A percentile compares a stretch with the other conserved stretches of the same genome.
Evolutionary conservation across 495 filamentous ascomycete species (phyloP).

Genomic region (Penicillium lagena): DNA sequence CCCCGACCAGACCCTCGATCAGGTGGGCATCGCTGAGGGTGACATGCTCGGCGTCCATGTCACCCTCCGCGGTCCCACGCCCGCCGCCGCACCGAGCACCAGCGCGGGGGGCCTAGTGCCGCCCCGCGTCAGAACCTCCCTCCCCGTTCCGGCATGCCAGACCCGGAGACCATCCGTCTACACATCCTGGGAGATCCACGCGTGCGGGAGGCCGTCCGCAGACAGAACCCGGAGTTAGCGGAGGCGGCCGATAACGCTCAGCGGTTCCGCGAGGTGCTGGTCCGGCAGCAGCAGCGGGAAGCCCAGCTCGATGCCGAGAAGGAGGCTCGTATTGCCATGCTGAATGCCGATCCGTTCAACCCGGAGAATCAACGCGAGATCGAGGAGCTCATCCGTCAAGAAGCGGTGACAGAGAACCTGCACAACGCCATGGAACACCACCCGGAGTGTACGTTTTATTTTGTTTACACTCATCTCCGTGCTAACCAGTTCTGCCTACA

Average conservation of each 20-base stretch:
- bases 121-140: constrained; percentile 33
- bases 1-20: constrained; percentile 69
- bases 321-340: constrained; percentile 66
- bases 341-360: constrained; percentile 92
- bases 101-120: constrained; percentile 15
- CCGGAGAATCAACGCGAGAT: constrained; percentile 85
- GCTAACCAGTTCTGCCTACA: constrained; percentile 31
- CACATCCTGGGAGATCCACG: constrained; percentile 75
- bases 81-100: constrained; percentile 2
- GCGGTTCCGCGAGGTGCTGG: constrained; percentile 64
- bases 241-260: constrained; percentile 70
- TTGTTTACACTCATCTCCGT: not conserved
- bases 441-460: constrained; percentile 70
- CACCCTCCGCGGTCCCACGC: constrained; percentile 19
- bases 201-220: constrained; percentile 59
- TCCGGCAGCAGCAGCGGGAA: constrained; percentile 59
- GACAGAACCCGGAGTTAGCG: constrained; percentile 67
- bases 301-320: constrained; percentile 64
- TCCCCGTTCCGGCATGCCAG: constrained; percentile 39
- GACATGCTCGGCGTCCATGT: constrained; percentile 90
- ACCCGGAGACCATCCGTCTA: constrained; percentile 78
- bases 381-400: constrained; percentile 92
- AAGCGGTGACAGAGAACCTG: constrained; percentile 87
- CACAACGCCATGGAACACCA: constrained; percentile 95
- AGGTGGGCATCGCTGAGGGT: constrained; percentile 77